A percentile compares a stretch with the other conserved stretches of the same genome.
These are phyloP conservation scores for Penicillium griseofulvum DNA, from an alignment of 2,329 filamentous ascomycete species.

Conservation along the genomic window DNA sequence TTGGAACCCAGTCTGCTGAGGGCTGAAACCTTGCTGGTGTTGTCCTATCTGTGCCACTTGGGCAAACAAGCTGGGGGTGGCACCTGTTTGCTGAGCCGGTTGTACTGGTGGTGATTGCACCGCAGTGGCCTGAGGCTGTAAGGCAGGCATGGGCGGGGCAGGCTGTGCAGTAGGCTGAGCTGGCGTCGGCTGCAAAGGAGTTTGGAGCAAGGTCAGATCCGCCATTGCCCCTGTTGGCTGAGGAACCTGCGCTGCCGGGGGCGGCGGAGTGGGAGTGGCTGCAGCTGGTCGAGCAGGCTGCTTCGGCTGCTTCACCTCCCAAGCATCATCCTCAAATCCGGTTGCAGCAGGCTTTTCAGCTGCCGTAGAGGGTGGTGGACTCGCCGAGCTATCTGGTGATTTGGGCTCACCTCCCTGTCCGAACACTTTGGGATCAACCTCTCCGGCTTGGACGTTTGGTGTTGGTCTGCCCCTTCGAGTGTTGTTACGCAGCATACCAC, in stretches of 20 bases:
- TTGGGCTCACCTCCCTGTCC: conserved; percentile 58
- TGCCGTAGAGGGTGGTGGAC: conserved; percentile 50
- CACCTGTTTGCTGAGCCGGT: conserved; percentile 42
- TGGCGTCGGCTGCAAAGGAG: conserved; percentile 57
- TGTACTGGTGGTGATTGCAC: conserved; percentile 36
- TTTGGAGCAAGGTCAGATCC: conserved; percentile 63
- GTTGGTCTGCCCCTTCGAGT: conserved; percentile 87
- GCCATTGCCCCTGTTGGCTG: conserved; percentile 67
- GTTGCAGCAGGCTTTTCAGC: conserved; percentile 50
- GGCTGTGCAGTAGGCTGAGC: conserved; percentile 46
- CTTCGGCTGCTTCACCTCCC: conserved; percentile 86
- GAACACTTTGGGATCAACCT: conserved; percentile 84
- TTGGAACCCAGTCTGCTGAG: conserved; percentile 41
- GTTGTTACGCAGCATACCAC: conserved; percentile 89
- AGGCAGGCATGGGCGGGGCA: conserved; percentile 35
- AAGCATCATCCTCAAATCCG: conserved; percentile 94
- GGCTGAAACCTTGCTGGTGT: conserved; percentile 27
- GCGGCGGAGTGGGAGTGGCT: conserved; percentile 25
- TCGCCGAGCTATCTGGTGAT: conserved; percentile 41
- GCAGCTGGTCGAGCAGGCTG: conserved; percentile 48
- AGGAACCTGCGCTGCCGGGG: conserved; percentile 32
- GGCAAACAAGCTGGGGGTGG: conserved; percentile 51
- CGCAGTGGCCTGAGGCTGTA: conserved; percentile 46
- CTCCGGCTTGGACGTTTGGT: conserved; percentile 79
- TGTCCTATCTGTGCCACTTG: conserved; percentile 42